phyloP scores from a whole-genome alignment of 768 basidiomycete genomes.

The Tylopilus sp. region DNA sequence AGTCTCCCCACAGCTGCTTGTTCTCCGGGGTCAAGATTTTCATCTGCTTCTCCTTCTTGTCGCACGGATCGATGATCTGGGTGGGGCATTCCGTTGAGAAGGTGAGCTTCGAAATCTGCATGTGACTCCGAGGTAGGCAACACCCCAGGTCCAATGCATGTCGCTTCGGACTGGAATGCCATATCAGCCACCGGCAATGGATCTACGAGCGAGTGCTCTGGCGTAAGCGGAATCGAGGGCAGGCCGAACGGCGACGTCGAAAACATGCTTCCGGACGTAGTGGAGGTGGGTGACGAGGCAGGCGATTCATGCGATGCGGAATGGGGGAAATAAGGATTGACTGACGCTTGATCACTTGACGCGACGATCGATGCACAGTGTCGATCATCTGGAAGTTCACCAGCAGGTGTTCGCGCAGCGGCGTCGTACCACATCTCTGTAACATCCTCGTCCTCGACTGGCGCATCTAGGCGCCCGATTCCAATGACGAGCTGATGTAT shows the following conservation, averaged over 20 bases:
- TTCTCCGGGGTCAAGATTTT: conserved; percentile 45
- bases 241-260: conserved; percentile 8
- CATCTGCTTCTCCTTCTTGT: conserved; percentile 32
- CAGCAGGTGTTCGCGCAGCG: conserved; percentile 29
- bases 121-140: conserved; percentile 7
- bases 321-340: conserved; percentile 56
- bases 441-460: conserved; percentile 35
- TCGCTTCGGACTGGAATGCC: conserved; percentile 16
- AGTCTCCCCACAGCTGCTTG: conserved; percentile 84
- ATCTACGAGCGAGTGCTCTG: conserved; percentile 15
- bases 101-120: conserved; percentile 6
- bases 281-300: conserved; percentile 21
- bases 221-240: conserved; percentile 15
- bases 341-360: conserved; percentile 9
- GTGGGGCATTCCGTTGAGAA: conserved; percentile 12
- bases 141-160: conserved; percentile 3
- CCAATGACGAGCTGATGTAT: conserved; percentile 86
- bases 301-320: conserved; percentile 31
- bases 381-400: conserved; percentile 23
- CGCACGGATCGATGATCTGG: conserved; percentile 14
- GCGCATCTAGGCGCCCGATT: conserved; percentile 68
- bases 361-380: conserved; percentile 8
- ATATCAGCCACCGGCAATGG: conserved; percentile 11
- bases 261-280: conserved; percentile 15
- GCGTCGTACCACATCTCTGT: conserved; percentile 33